Evolutionary conservation across 2,329 filamentous ascomycete species (phyloP), one percentile per base, ranked within the genome.

Genomic region (Curvularia hawaiiensis): DNA sequence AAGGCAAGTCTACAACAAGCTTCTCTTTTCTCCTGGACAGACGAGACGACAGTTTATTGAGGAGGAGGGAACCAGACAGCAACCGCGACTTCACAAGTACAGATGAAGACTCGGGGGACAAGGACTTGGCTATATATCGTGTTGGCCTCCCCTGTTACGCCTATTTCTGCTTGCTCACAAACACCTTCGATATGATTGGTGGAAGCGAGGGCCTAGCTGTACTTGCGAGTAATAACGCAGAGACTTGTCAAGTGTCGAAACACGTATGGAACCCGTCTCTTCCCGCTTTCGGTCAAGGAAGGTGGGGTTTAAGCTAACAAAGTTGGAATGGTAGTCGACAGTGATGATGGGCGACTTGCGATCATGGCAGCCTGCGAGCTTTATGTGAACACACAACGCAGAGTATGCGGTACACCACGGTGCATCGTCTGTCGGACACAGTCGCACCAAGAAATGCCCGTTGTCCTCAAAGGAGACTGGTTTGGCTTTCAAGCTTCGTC

Each of bases 171-270:
- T 46, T 60, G 63, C 63, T 66, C 65, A 67, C 62, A 65, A 68
- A 61, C 67, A 60, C 53, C 55, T 50, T 43, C 46, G 56, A 35
- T 49, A 47, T 64, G 57, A 62, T 69, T 69, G 66, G 66, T 59
- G 58, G 48, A 44, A 14, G 46, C 40, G 8, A 11, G 12, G 18
- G 35, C n/a, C 33, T 20, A 31, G 14, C 50, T 47, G 14, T 38
- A 52, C 54, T 63, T 50, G 56, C 44, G 30, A 47, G 44, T 45
- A 33, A 47, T 52, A 54, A 41, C 41, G n/a, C 39, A 44, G 46
- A 24, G 30, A n/a, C 41, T 44, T 44, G 24, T n/a, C 41, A 44
- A 44, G 41, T n/a, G n/a, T 44, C 22, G 41, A 26, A 24, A 11
- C 24, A 44, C 24, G 41, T 44, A 24, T 44, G 22, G 24, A 28